Base-by-base conservation (phyloP, 1,139 yeast genomes). In the Schwanniomyces etchellsii region DNA sequence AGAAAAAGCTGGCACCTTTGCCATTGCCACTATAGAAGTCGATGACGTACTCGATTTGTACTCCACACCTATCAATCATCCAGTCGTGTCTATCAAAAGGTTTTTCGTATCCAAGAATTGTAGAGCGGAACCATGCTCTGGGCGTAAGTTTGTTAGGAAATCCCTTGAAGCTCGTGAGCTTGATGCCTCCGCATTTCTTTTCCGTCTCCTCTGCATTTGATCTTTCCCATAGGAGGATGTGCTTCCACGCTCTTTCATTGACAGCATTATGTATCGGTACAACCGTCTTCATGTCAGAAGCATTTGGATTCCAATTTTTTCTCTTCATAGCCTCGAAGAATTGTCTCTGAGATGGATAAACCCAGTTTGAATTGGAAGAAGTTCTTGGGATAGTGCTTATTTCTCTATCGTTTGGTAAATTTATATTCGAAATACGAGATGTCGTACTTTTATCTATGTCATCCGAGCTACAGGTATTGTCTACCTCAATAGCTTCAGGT, bases 81-180 rank as follows among this genome's bases (percentile, higher is more conserved):
- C 98, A 91, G 57, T 91, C 98, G 52, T 91, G 98, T 46, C 98
- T 73, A 57, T 91, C 98, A 59, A 91, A 91, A 0, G 98, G 98
- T 39, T 72, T 73, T 32, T 76, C 77, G 38, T 72, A 68, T 0
- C 96, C 86, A 36, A 79, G 48, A 20, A 83, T 49, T 4, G 52
- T 45, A 42, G 73, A 60, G 43, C 83, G 77, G 46, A 85, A 63
- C 64, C 94, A 74, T 0, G 98, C 98, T 44, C 94, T 68, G 4
- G 98, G 98, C 0, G 96, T 86, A 29, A 86, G 48, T 43, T 83
- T 82, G 41, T 76, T 74, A 30, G 89, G 77, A 50, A 89, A 95
- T 6, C 97, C 98, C 50, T 83, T 81, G 57, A 91, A 91, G 40
- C 88, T 77, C 3, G 94, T 80, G 36, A 91, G 64, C 40, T 83